Percentiles rank a stretch among this genome's conserved stretches.
Evolutionary conservation across 352 stramenopile genomes (phyloP).

Genomic region (Globisporangium spinosum): DNA sequence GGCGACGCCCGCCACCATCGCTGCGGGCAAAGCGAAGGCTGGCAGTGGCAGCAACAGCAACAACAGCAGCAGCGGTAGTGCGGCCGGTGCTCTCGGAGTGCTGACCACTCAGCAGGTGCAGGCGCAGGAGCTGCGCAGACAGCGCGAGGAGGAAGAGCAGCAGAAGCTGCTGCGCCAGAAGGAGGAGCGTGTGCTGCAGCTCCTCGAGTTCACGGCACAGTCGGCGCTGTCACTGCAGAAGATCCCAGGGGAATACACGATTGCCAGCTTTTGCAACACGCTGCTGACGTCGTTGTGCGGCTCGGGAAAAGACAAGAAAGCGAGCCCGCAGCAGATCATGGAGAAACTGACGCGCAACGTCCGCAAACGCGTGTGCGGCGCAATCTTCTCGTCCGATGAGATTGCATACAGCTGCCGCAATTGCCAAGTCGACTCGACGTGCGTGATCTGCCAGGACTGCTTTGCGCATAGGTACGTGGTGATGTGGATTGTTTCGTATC

Average conservation of each 20-base stretch:
- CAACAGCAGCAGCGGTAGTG: not conserved
- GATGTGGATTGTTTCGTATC: not conserved
- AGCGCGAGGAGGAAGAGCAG: constrained; percentile 28
- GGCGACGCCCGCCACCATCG: constrained; percentile 19
- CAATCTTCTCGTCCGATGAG: constrained; percentile 83
- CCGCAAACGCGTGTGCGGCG: constrained; percentile 74
- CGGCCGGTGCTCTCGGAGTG: not conserved
- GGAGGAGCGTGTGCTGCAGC: constrained; percentile 37
- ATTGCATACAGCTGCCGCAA: constrained; percentile 87
- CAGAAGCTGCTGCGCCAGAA: constrained; percentile 31
- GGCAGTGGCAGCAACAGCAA: constrained; percentile 2
- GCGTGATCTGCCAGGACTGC: constrained; percentile 85
- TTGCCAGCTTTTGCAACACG: constrained; percentile 37
- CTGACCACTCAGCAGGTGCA: constrained; percentile 17
- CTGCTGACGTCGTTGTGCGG: constrained; percentile 54
- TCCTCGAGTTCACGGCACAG: constrained; percentile 50
- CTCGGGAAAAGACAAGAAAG: constrained; percentile 45
- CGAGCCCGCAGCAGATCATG: constrained; percentile 49
- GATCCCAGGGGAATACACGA: constrained; percentile 14
- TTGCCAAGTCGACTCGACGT: constrained; percentile 83
- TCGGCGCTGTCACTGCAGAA: constrained; percentile 31
- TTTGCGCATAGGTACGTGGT: constrained; percentile 65
- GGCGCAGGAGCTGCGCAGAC: constrained; percentile 23
- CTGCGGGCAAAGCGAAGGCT: constrained; percentile 24
- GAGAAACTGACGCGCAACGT: constrained; percentile 54